Evolutionary conservation across 371 early-diverging fungal genomes (phyloP).

Genomic region (Aphelidium insulamus): DNA sequence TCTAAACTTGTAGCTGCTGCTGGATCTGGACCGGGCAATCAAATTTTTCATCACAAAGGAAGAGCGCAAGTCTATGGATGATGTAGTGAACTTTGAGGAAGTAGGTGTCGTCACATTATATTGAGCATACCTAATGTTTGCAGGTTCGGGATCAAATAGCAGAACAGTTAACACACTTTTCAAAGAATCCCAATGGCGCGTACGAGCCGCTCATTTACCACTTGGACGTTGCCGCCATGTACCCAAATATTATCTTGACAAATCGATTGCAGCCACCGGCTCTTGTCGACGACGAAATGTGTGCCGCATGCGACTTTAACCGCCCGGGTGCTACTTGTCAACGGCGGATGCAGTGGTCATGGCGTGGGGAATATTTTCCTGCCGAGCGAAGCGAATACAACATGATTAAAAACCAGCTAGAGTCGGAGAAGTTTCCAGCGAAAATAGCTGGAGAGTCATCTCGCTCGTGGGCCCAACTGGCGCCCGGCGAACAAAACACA

Average conservation of each 20-base stretch:
- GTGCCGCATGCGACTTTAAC: slow-evolving; percentile 92
- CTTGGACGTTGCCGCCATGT: slow-evolving; percentile 99
- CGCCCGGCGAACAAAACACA: slow-evolving; percentile 35
- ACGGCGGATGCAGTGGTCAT: slow-evolving; percentile 89
- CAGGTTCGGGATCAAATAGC: slow-evolving; percentile 31
- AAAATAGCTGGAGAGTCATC: slow-evolving; percentile 24
- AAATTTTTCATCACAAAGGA: slow-evolving; percentile 65
- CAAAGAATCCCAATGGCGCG: slow-evolving; percentile 44
- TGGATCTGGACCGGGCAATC: slow-evolving; percentile 76
- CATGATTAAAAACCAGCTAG: slow-evolving; percentile 72
- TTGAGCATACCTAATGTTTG: neutral
- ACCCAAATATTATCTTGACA: slow-evolving; percentile 98
- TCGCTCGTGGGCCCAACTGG: slow-evolving; percentile 43
- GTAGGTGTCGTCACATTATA: slow-evolving; percentile 2
- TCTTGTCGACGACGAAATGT: slow-evolving; percentile 71
- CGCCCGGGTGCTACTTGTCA: slow-evolving; percentile 71
- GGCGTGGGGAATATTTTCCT: slow-evolving; percentile 93
- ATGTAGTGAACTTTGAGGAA: slow-evolving; percentile 14
- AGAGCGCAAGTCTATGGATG: slow-evolving; percentile 39
- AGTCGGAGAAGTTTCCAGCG: slow-evolving; percentile 51
- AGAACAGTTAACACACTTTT: slow-evolving; percentile 28
- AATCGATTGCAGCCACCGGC: slow-evolving; percentile 97
- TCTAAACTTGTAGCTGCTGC: slow-evolving; percentile 35
- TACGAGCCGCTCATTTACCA: slow-evolving; percentile 91
- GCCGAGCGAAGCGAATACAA: slow-evolving; percentile 74